phyloP scores from a whole-genome alignment of 352 stramenopile genomes.

The Globisporangium echinulatum region DNA sequence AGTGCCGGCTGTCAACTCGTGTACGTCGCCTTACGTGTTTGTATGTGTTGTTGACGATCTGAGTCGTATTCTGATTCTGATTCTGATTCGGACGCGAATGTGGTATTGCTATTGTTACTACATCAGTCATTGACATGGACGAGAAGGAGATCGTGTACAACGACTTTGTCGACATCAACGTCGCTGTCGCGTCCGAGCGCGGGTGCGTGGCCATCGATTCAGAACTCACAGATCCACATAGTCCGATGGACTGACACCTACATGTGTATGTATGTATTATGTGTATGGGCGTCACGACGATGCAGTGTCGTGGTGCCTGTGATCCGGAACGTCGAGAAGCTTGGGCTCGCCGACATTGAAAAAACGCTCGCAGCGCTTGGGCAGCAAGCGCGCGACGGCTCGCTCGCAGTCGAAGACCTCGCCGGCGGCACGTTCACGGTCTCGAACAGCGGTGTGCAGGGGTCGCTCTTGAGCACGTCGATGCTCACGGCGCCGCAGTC shows the following conservation, averaged over 20 bases:
- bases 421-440: slow-evolving; percentile 98
- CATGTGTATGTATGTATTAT: no score
- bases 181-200: slow-evolving; percentile 93
- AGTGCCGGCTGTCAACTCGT: slow-evolving; percentile 96
- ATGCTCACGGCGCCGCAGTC: slow-evolving; percentile 98
- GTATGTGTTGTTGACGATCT: background rate
- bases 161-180: slow-evolving; percentile 98
- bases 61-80: no score
- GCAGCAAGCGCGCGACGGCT: slow-evolving; percentile 55
- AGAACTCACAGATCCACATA: no score
- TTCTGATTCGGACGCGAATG: no score
- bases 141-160: slow-evolving; percentile 99
- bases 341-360: slow-evolving; percentile 96
- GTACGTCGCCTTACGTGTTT: slow-evolving; percentile 29
- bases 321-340: slow-evolving; percentile 95
- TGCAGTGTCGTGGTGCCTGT: slow-evolving; percentile 96
- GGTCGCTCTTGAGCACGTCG: slow-evolving; percentile 97
- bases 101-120: background rate
- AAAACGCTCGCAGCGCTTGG: slow-evolving; percentile 91
- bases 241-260: no score
- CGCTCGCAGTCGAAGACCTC: slow-evolving; percentile 89
- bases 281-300: background rate
- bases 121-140: slow-evolving; percentile 93
- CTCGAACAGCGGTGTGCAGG: slow-evolving; percentile 95
- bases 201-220: slow-evolving; percentile 33